Conservation (phyloP, 441 rosid species). For the Arabidopsis hybrid region DNA sequence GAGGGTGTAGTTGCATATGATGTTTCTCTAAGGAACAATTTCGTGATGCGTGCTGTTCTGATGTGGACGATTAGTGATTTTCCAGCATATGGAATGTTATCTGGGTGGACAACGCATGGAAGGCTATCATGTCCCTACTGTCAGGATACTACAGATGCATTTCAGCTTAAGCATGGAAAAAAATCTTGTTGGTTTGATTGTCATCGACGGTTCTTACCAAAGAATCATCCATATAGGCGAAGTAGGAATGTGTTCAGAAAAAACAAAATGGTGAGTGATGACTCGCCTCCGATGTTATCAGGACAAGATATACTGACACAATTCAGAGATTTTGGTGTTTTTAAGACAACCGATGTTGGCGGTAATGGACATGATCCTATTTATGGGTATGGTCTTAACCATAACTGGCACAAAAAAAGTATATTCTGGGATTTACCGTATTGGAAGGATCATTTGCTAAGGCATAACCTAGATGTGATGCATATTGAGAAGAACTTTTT, state of each 20-base stretch:
- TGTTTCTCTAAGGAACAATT: background rate
- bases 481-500: background rate
- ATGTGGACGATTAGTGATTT: background rate
- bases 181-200: background rate
- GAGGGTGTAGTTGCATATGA: background rate
- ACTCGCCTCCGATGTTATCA: rapidly evolving
- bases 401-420: background rate
- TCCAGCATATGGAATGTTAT: background rate
- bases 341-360: background rate
- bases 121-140: background rate
- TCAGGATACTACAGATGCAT: background rate
- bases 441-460: background rate
- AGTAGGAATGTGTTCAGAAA: background rate
- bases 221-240: background rate
- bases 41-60: background rate
- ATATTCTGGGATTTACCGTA: background rate
- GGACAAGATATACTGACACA: background rate
- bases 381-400: background rate
- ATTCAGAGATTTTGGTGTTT: background rate
- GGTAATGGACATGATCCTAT: background rate
- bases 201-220: background rate
- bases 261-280: background rate
- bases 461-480: background rate
- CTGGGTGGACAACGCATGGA: background rate
- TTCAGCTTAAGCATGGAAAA: background rate